Evolutionary conservation across 768 basidiomycete genomes (phyloP).

Genomic region (Atractiella rhizophila): DNA sequence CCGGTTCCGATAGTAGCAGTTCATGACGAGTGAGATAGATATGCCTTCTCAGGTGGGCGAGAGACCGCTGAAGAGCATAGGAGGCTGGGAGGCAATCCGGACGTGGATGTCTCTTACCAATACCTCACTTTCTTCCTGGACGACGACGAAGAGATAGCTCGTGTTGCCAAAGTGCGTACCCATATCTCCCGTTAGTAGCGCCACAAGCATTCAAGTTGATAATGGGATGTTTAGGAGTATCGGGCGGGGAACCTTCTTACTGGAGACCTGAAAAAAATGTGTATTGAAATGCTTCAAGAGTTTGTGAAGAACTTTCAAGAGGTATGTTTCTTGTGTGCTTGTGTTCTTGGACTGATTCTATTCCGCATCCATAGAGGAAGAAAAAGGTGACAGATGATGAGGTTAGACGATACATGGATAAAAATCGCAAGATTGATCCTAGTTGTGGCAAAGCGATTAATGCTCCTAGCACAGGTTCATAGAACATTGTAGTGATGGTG

Average conservation of each 20-base stretch:
- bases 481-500: no score
- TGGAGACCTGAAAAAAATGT: constrained; percentile 68
- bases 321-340: constrained; percentile 22
- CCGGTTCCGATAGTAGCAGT: no score
- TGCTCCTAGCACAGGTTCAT: no score
- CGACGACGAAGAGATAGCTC: constrained; percentile 63
- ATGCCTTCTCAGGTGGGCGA: constrained; percentile 79
- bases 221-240: constrained; percentile 41
- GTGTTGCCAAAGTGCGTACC: constrained; percentile 43
- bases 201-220: background rate
- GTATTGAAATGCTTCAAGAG: constrained; percentile 53
- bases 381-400: constrained; percentile 54
- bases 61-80: constrained; percentile 92
- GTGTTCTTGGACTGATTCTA: background rate
- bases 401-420: constrained; percentile 54
- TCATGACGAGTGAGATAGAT: no score
- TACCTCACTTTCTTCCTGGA: constrained; percentile 88
- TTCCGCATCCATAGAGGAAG: constrained; percentile 32
- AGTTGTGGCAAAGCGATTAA: no score
- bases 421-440: constrained; percentile 41
- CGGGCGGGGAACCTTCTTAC: constrained; percentile 64
- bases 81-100: constrained; percentile 61
- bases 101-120: constrained; percentile 87
- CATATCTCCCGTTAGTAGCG: no score
- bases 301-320: constrained; percentile 73